These are phyloP conservation scores for Rhizopus arrhizus DNA, from an alignment of 371 early-diverging fungal species.

Conservation along the genomic window DNA sequence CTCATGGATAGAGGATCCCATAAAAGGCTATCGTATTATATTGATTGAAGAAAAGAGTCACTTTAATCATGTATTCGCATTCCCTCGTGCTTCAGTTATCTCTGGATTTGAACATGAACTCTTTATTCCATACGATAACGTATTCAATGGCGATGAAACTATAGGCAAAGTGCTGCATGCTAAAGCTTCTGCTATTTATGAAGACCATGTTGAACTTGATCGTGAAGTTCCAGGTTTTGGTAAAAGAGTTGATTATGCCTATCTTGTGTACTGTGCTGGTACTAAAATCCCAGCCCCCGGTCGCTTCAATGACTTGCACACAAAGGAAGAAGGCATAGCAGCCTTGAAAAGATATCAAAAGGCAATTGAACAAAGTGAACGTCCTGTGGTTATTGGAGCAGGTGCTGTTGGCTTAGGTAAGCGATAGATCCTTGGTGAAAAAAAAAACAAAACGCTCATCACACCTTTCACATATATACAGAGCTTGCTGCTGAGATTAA, in stretches of 20 bases:
- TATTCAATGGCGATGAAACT: constrained; percentile 46
- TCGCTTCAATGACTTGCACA: constrained; percentile 36
- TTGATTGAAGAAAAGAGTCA: constrained; percentile 63
- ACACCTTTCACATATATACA: constrained; percentile 4
- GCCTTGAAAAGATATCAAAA: constrained; percentile 49
- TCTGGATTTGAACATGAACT: constrained; percentile 64
- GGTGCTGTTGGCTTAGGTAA: constrained; percentile 69
- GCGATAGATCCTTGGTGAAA: neutral
- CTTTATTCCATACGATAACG: constrained; percentile 58
- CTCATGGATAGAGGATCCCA: constrained; percentile 39
- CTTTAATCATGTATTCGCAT: constrained; percentile 66
- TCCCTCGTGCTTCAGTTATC: constrained; percentile 62
- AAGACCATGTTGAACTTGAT: constrained; percentile 57
- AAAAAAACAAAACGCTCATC: constrained; percentile 23
- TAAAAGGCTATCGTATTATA: constrained; percentile 53
- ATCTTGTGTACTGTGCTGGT: constrained; percentile 62
- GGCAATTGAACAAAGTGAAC: constrained; percentile 49
- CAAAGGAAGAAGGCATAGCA: constrained; percentile 51
- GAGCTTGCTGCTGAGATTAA: constrained; percentile 73
- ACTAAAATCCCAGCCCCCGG: constrained; percentile 56
- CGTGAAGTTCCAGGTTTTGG: constrained; percentile 56
- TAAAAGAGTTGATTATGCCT: constrained; percentile 52
- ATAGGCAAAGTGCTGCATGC: constrained; percentile 60
- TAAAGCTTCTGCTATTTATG: constrained; percentile 47
- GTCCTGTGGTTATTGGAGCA: constrained; percentile 64